Evolutionary conservation across 2,329 filamentous ascomycete genomes (phyloP).

Genomic region (Pseudogymnoascus sp.): DNA sequence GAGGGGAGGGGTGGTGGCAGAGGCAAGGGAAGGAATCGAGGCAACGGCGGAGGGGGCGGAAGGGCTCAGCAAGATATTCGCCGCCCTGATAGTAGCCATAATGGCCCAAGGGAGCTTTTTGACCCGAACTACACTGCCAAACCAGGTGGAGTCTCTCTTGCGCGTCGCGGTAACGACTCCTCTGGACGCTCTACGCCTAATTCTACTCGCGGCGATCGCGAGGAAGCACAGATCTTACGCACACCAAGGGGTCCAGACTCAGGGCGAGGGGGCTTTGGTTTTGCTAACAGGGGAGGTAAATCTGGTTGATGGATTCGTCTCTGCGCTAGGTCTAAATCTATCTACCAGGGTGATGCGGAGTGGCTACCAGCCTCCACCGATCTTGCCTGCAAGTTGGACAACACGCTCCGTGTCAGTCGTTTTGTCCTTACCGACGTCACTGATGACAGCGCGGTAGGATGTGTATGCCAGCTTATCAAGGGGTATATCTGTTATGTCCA

Average conservation of each 20-base stretch:
- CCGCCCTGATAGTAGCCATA: conserved; percentile 29
- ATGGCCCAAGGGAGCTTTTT: conserved; percentile 54
- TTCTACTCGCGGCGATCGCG: conserved; percentile 28
- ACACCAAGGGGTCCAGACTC: conserved; percentile 71
- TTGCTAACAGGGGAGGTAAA: conserved; percentile 55
- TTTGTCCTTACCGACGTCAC: conserved; percentile 79
- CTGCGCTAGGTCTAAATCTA: conserved; percentile 21
- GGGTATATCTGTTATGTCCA: conserved; percentile 58
- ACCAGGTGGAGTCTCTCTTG: conserved; percentile 41
- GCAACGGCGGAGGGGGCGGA: conserved; percentile 32
- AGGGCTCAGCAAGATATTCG: conserved; percentile 28
- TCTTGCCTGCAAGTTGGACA: conserved; percentile 79
- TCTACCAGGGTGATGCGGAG: conserved; percentile 2
- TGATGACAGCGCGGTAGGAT: conserved; percentile 85
- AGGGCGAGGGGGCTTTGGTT: conserved; percentile 69
- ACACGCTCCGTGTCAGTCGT: conserved; percentile 68
- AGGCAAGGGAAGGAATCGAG: conserved; percentile 37
- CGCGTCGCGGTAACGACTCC: conserved; percentile 36
- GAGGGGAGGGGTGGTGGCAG: conserved; percentile 42
- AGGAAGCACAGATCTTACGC: conserved; percentile 60
- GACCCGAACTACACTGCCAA: conserved; percentile 66
- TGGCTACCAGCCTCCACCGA: conserved; percentile 81
- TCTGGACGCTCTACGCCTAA: conserved; percentile 37
- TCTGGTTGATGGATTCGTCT: conserved; percentile 33
- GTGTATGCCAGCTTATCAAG: conserved; percentile 71